These are phyloP conservation scores for Poa pratensis DNA, from an alignment of 176 grass and related monocot genomes.

Conservation along the genomic window DNA sequence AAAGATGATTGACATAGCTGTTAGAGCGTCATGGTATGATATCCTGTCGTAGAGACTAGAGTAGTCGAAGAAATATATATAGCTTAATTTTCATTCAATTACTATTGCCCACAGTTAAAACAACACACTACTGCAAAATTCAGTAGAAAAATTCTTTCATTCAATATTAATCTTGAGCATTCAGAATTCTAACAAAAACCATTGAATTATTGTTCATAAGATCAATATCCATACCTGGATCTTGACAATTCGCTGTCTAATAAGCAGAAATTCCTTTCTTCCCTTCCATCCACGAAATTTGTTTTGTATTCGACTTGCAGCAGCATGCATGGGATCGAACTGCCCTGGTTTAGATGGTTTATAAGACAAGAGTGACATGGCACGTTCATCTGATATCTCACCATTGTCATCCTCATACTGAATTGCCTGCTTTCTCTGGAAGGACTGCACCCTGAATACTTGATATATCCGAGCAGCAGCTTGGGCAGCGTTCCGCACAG, in stretches of 20 bases:
- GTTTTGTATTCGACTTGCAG: conserved; percentile 95
- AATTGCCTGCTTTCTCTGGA: conserved; percentile 90
- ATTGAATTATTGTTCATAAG: not conserved
- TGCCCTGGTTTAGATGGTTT: conserved; percentile 70
- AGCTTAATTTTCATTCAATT: not conserved
- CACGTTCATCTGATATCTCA: conserved; percentile 72
- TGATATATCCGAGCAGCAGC: conserved; percentile 80
- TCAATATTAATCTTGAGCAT: not conserved
- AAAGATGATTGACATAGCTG: no score
- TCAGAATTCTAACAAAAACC: conserved; percentile 9
- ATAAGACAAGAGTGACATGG: conserved; percentile 66
- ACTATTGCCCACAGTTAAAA: not conserved
- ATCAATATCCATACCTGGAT: conserved; percentile 73
- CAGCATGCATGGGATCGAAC: conserved; percentile 68
- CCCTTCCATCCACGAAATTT: conserved; percentile 93
- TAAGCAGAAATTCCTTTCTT: conserved; percentile 89
- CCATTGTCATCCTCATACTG: conserved; percentile 71
- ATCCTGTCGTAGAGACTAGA: not conserved
- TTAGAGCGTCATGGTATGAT: not conserved
- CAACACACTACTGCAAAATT: conserved; percentile 31
- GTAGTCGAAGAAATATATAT: not conserved
- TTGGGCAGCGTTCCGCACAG: conserved; percentile 90
- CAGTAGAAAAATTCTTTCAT: not conserved
- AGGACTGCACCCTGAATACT: conserved; percentile 93
- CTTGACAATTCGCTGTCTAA: conserved; percentile 84